Percentiles rank a stretch among this genome's conserved stretches.
Conservation (phyloP, 306 rosid species). For the Betula pendula region DNA sequence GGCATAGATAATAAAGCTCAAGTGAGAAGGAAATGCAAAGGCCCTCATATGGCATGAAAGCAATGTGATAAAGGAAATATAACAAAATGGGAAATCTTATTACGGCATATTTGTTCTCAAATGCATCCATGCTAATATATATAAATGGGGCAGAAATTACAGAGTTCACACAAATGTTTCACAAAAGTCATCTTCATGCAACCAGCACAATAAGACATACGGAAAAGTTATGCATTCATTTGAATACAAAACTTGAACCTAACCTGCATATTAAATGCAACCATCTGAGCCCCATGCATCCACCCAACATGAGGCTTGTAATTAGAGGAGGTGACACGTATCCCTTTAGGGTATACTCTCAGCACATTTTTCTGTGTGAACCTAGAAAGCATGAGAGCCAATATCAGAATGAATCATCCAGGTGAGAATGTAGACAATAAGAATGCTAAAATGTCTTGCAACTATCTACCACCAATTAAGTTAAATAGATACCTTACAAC, state of each 20-base stretch:
- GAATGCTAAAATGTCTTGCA: slow-evolving; percentile 1
- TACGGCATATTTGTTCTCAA: neutral
- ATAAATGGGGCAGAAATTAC: too few relatives aligned
- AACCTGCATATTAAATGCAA: slow-evolving; percentile 96
- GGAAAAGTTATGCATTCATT: slow-evolving; percentile 14
- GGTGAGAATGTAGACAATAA: neutral
- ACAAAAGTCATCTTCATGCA: too few relatives aligned
- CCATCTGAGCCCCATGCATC: slow-evolving; percentile 96
- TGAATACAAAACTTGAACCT: slow-evolving; percentile 25
- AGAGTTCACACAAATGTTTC: too few relatives aligned
- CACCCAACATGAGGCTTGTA: slow-evolving; percentile 84
- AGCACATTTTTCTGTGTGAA: slow-evolving; percentile 77
- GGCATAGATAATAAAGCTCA: neutral
- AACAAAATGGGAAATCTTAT: neutral
- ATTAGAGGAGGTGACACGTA: slow-evolving; percentile 76
- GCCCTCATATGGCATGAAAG: neutral
- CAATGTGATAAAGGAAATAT: neutral
- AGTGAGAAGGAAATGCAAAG: neutral
- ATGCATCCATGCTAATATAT: neutral
- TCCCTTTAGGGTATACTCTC: slow-evolving; percentile 86
- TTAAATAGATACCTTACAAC: slow-evolving; percentile 55
- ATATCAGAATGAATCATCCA: slow-evolving; percentile 19
- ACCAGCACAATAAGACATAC: neutral
- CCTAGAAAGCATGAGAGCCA: slow-evolving; percentile 44
- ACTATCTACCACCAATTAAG: neutral